phyloP scores from a whole-genome alignment of 202 grass and related monocot species.

The Panicum virgatum region DNA sequence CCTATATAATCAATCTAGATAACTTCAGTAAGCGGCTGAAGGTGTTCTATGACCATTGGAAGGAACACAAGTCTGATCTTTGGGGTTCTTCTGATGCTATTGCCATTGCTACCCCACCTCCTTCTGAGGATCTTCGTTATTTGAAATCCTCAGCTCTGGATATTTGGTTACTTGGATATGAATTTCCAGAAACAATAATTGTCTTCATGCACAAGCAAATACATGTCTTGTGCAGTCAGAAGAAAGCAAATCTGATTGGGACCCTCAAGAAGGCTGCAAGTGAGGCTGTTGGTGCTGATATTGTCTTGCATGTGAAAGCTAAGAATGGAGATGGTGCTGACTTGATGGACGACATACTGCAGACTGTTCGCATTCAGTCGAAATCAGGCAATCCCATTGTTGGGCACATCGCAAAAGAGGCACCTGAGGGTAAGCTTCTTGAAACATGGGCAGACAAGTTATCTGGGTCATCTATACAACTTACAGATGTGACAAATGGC shows the following conservation, averaged over 20 bases:
- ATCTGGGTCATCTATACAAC: slow-evolving; percentile 43
- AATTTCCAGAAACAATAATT: slow-evolving; percentile 87
- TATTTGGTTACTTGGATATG: slow-evolving; percentile 80
- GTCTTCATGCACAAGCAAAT: slow-evolving; percentile 68
- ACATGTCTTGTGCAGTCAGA: slow-evolving; percentile 72
- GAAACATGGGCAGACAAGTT: slow-evolving; percentile 67
- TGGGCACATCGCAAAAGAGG: slow-evolving; percentile 67
- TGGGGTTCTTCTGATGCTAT: slow-evolving; percentile 74
- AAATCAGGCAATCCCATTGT: slow-evolving; percentile 54
- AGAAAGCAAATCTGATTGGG: slow-evolving; percentile 70
- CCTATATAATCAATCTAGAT: slow-evolving; percentile 65
- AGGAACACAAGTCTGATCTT: slow-evolving; percentile 54
- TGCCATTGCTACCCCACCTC: slow-evolving; percentile 65
- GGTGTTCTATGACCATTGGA: slow-evolving; percentile 71
- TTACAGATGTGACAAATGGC: slow-evolving; percentile 64
- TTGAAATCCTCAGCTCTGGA: slow-evolving; percentile 77
- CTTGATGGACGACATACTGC: slow-evolving; percentile 67
- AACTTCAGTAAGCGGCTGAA: slow-evolving; percentile 69
- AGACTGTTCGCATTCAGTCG: slow-evolving; percentile 37
- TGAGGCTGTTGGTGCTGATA: slow-evolving; percentile 56
- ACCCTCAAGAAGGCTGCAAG: slow-evolving; percentile 64
- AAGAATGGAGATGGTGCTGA: slow-evolving; percentile 59
- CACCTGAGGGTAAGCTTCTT: slow-evolving; percentile 70
- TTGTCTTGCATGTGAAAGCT: slow-evolving; percentile 68
- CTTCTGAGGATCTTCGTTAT: slow-evolving; percentile 80